Conservation (phyloP, 2,329 filamentous ascomycete genomes). For the Penicillium sclerotiorum region DNA sequence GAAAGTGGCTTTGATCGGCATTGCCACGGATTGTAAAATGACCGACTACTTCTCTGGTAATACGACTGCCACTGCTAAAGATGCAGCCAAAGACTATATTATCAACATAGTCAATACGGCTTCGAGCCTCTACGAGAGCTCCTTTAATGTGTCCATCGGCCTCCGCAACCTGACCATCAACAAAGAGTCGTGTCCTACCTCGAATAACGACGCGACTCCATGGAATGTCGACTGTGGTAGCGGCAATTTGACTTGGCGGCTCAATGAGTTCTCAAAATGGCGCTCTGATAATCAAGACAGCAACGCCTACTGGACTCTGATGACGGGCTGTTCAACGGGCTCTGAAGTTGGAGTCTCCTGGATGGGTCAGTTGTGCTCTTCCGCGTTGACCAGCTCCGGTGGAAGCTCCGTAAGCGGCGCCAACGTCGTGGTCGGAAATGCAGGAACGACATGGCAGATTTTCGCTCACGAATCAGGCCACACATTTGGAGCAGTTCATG, state of each 20-base stretch:
- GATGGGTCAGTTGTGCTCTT: constrained; percentile 82
- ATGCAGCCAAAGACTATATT: constrained; percentile 71
- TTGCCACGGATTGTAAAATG: constrained; percentile 93
- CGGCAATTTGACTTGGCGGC: constrained; percentile 68
- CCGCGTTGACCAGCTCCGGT: constrained; percentile 53
- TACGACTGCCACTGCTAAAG: constrained; percentile 47
- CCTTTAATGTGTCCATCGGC: constrained; percentile 93
- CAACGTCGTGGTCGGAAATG: constrained; percentile 84
- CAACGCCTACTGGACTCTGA: constrained; percentile 91
- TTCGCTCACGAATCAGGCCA: constrained; percentile 94
- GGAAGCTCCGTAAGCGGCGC: constrained; percentile 77
- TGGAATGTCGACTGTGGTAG: constrained; percentile 78
- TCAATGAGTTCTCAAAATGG: constrained; percentile 90
- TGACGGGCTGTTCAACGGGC: constrained; percentile 79
- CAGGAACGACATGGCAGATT: constrained; percentile 88
- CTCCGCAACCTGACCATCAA: constrained; percentile 83
- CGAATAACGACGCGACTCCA: constrained; percentile 65
- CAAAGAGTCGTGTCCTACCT: constrained; percentile 71
- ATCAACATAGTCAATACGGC: constrained; percentile 84
- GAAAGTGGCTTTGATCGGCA: constrained; percentile 86
- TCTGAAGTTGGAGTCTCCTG: constrained; percentile 89
- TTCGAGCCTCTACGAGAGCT: constrained; percentile 82
- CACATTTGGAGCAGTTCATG: constrained; percentile 94
- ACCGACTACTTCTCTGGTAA: constrained; percentile 65
- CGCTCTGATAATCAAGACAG: constrained; percentile 73